Base-by-base conservation (phyloP, 1,139 yeast genomes). In the Geotrichum phurueaensis region DNA sequence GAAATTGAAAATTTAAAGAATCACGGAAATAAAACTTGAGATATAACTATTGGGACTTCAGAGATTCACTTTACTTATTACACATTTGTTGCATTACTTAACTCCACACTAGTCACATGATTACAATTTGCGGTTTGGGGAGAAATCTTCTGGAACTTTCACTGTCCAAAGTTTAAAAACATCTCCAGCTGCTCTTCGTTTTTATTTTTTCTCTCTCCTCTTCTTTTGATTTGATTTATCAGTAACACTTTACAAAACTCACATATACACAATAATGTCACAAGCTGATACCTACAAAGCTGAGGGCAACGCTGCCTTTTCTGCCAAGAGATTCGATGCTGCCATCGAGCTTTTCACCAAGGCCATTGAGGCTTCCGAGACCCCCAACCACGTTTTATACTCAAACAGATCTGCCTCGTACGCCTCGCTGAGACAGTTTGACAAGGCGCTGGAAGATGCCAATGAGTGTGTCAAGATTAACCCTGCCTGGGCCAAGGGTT, bases 331-430 rank as follows among this genome's bases (percentile, higher is more conserved):
- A 59, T 94, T 84, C 72, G 77, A 79, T 20, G 82, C 84, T 68
- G 98, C 99, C 57, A 84, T 88, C 64, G 96, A 87, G 56, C 75
- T 78, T 64, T 94, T 94, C 77, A 78, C 94, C 43, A 82, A 89
- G 74, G 99, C 98, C 52, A 94, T 94, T 70, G 94, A 84, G 54
- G 89, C 84, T n/a, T 86, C 96, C 0, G 78, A 85, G 54, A 68
- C 79, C 15, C 96, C 97, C 66, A 91, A 90, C 73, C 97, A 92
- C 73, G 97, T 94, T 27, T 80, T 94, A 62, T 91, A 79, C 73
- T 90, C 97, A 60, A 94, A 94, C 77, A 85, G 98, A 74, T 91
- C 97, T n/a, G 99, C 96, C 12, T 83, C 90, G 61, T 87, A 86
- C 70, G 88, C 97, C 2, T 89, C 97, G 15, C 76, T 86, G 76